Percentiles rank a stretch among this genome's conserved stretches.
Evolutionary conservation across 176 grass and related monocot species (phyloP).

Genomic region (Dactylis glomerata): DNA sequence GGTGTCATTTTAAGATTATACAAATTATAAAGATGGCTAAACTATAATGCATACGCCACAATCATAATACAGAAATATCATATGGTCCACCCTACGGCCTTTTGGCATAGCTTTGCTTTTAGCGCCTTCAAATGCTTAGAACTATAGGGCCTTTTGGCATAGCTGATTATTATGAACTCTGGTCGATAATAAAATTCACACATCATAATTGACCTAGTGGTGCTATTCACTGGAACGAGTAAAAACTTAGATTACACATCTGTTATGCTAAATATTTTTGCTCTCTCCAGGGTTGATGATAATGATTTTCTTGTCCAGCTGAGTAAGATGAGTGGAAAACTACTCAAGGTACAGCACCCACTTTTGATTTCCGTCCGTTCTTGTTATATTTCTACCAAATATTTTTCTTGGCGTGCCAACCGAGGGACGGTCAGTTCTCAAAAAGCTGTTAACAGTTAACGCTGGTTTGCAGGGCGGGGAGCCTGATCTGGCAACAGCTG

Average conservation of each 20-base stretch:
- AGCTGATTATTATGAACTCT: not conserved
- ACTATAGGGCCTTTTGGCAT: not conserved
- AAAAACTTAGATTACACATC: not conserved
- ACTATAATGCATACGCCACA: too few relatives aligned
- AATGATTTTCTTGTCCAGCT: slow-evolving; percentile 86
- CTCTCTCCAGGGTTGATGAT: slow-evolving; percentile 64
- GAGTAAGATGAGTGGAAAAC: slow-evolving; percentile 71
- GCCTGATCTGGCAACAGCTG: slow-evolving; percentile 71
- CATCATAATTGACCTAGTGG: not conserved
- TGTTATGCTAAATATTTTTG: slow-evolving; percentile 16
- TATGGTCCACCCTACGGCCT: too few relatives aligned
- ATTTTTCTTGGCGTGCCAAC: not conserved
- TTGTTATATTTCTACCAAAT: not conserved
- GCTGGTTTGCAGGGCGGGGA: slow-evolving; percentile 66
- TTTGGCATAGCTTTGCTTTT: not conserved
- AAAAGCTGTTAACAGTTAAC: not conserved
- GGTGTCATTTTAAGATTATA: too few relatives aligned
- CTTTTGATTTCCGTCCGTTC: not conserved
- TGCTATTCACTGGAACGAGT: not conserved
- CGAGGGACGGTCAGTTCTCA: not conserved
- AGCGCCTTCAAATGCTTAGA: not conserved
- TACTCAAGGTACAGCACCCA: slow-evolving; percentile 64
- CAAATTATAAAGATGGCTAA: too few relatives aligned
- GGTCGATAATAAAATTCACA: not conserved
- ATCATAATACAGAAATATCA: too few relatives aligned